Evolutionary conservation across 345 rosid species (phyloP).

Genomic region (Linum tenue): DNA sequence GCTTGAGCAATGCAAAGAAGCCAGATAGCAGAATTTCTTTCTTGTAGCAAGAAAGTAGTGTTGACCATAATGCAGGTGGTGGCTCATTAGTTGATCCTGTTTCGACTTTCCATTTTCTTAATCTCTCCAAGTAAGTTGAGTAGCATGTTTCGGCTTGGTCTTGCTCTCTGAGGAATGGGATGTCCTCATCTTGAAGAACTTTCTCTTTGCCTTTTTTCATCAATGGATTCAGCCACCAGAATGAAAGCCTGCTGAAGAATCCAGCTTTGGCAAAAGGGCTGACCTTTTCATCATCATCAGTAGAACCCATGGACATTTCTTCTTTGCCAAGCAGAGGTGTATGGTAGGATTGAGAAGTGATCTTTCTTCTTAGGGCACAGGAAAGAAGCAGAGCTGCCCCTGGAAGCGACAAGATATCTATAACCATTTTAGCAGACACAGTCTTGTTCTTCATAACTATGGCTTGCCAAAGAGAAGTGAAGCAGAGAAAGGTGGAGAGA

Average conservation of each 20-base stretch:
- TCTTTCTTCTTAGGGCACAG: not conserved
- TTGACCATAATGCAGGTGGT: constrained; percentile 13
- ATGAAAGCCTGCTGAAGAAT: constrained; percentile 16
- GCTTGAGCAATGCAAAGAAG: constrained; percentile 19
- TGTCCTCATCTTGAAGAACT: constrained; percentile 18
- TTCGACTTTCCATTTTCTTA: constrained; percentile 2
- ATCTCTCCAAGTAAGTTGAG: constrained; percentile 11
- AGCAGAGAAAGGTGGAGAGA: not conserved
- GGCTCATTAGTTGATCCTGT: not conserved
- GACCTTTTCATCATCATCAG: not conserved
- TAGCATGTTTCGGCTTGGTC: constrained; percentile 20
- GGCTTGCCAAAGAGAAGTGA: not conserved
- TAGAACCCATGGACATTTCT: not conserved
- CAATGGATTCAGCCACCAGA: constrained; percentile 31
- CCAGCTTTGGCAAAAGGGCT: constrained; percentile 1
- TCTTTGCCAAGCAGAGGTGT: not conserved
- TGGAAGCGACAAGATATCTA: not conserved
- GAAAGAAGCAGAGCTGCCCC: not conserved
- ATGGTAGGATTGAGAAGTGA: not conserved
- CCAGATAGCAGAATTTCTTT: constrained; percentile 14
- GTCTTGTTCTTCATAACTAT: not conserved
- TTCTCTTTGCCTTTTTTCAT: constrained; percentile 20
- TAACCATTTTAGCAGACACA: not conserved
- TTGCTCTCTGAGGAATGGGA: constrained; percentile 20
- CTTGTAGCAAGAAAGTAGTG: constrained; percentile 12